Evolutionary conservation across 2,329 filamentous ascomycete species (phyloP), one percentile per base, ranked within the genome.

Genomic region (Scytalidium lignicola): DNA sequence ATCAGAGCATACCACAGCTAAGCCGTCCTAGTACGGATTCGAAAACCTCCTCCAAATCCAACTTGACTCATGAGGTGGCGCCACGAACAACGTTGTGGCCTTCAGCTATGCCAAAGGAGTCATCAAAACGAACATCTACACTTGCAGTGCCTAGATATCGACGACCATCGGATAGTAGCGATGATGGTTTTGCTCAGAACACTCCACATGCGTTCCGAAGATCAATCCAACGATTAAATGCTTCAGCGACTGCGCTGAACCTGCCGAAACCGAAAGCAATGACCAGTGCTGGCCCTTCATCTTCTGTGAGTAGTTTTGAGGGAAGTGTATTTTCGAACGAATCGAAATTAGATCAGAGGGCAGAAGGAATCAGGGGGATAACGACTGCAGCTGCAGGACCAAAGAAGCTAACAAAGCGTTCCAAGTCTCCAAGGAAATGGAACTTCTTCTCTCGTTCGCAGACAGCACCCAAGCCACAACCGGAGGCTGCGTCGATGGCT

Each of bases 401-500:
- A 0, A 82, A 75, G 63, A 84, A 83, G 62, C 63, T 80, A 19
- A 70, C 73, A 19, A 83, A 82, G 62, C 71, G 73, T 47, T 62
- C 74, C 1, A 75, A 78, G 21, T 79, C 80, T 18, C 62, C 62
- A 20, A 73, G 76, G 7, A 82, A 77, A 56, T 85, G 82, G 82
- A 84, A 83, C 54, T 62, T 84, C 12, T 85, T 85, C 55, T 74
- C 80, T 44, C 72, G 79, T 43, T 76, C 76, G 0, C 75, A 79
- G 23, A 72, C 65, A 2, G 74, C 44, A 3, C n/a, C 46, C n/a
- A 56, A 60, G 44, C 21, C 41, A 1, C 45, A 60, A 18, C 39
- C 41, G 2, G 50, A 43, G 44, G 19, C 9, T n/a, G 61, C 73
- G 1, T 73, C 74, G 2, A 70, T 76, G 1, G 71, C 76, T n/a